Evolutionary conservation across 148 eudicot genomes (phyloP).

Genomic region (Chenopodium quinoa): DNA sequence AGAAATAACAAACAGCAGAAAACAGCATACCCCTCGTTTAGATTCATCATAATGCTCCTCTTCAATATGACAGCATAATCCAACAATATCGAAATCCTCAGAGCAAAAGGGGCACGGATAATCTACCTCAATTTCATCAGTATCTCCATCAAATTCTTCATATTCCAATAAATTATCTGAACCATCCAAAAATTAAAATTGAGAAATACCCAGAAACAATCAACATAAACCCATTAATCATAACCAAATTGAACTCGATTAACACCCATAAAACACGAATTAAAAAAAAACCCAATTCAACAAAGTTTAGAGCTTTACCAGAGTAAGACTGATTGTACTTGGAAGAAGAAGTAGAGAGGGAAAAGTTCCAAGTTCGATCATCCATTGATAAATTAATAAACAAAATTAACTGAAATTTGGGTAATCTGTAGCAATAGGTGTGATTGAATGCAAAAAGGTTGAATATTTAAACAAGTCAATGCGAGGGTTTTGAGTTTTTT

Average conservation of each 20-base stretch:
- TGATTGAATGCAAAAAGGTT: not conserved
- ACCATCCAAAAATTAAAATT: constrained; percentile 5
- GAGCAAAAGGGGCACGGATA: constrained; percentile 61
- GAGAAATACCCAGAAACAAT: not conserved
- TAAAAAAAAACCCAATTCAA: constrained; percentile 7
- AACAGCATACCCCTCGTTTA: constrained; percentile 47
- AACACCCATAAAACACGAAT: not conserved
- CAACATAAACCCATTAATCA: constrained; percentile 17
- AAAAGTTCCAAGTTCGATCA: constrained; percentile 31
- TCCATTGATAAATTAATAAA: constrained; percentile 29
- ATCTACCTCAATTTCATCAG: constrained; percentile 41
- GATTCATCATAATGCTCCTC: constrained; percentile 55
- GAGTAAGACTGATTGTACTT: constrained; percentile 27
- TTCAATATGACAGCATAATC: constrained; percentile 64
- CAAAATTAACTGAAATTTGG: constrained; percentile 1
- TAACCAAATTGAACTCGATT: not conserved
- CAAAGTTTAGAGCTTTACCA: constrained; percentile 19
- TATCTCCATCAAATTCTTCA: constrained; percentile 40
- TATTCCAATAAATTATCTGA: constrained; percentile 34
- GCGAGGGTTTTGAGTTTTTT: constrained; percentile 14
- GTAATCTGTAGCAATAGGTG: not conserved
- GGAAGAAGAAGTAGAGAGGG: constrained; percentile 28
- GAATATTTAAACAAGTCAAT: constrained; percentile 8
- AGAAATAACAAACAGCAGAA: not conserved
- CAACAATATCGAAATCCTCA: constrained; percentile 61